Evolutionary conservation across 192 early-diverging fungal genomes (phyloP).

Genomic region (Phycomyces nitens): DNA sequence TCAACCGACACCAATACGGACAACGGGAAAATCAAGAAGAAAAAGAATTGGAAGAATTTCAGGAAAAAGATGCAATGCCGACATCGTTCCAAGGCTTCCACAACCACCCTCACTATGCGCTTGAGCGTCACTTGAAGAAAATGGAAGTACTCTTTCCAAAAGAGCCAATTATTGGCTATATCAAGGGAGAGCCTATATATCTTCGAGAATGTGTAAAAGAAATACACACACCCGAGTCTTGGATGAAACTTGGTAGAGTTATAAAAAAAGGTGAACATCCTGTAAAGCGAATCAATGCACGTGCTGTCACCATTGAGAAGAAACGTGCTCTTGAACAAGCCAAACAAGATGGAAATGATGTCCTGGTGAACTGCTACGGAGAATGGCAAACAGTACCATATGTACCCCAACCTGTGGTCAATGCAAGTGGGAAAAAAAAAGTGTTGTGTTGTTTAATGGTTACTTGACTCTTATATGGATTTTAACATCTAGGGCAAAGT

Average conservation of each 20-base stretch:
- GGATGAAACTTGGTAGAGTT: conserved; percentile 59
- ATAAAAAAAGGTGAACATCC: conserved; percentile 43
- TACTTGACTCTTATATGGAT: not conserved
- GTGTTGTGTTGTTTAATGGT: not conserved
- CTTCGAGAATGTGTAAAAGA: conserved; percentile 67
- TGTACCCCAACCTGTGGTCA: conserved; percentile 53
- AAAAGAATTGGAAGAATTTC: conserved; percentile 50
- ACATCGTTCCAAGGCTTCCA: conserved; percentile 74
- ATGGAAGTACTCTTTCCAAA: conserved; percentile 74
- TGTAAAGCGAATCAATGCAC: conserved; percentile 39
- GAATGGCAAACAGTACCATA: conserved; percentile 86
- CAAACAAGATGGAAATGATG: conserved; percentile 21
- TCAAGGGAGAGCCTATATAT: conserved; percentile 77
- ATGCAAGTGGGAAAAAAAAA: conserved; percentile 41
- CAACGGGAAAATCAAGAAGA: conserved; percentile 33
- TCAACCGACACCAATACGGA: conserved; percentile 11
- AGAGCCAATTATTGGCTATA: conserved; percentile 66
- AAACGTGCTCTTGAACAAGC: conserved; percentile 37
- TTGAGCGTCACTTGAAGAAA: conserved; percentile 81
- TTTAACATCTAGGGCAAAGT: conserved; percentile 61
- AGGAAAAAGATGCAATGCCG: conserved; percentile 68
- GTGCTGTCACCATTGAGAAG: conserved; percentile 44
- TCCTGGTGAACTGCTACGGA: conserved; percentile 61
- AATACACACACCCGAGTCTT: conserved; percentile 55
- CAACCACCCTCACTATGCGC: conserved; percentile 76